Percentiles rank a stretch among this genome's conserved stretches.
Evolutionary conservation across 805 yeast species (phyloP).

Genomic region (Wickerhamiella sergipiensis): DNA sequence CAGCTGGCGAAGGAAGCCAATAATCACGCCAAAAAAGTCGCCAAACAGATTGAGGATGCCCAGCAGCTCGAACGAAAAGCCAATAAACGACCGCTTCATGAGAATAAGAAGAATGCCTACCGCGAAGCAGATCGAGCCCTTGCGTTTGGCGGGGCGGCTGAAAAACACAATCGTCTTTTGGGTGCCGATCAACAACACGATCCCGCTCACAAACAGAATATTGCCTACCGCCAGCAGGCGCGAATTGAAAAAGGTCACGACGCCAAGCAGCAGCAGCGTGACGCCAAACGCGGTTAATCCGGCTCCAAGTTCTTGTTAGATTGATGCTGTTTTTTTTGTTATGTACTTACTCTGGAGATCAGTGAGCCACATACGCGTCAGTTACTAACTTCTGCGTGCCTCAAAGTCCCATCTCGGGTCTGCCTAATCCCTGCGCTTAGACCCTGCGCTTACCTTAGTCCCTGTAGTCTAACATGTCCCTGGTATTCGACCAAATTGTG

Average conservation of each 20-base stretch:
- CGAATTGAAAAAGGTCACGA: conserved; percentile 75
- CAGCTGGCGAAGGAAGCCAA: conserved; percentile 72
- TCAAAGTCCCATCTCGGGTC: too few relatives aligned
- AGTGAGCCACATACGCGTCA: conserved; percentile 23
- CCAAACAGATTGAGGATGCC: conserved; percentile 90
- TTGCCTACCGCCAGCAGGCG: conserved; percentile 86
- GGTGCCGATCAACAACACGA: conserved; percentile 75
- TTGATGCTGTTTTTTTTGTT: background rate
- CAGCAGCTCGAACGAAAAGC: conserved; percentile 70
- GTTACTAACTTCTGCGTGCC: background rate
- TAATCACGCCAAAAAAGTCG: conserved; percentile 81
- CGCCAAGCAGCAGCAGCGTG: conserved; percentile 65
- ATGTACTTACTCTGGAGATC: conserved; percentile 26
- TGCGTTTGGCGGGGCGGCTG: conserved; percentile 70
- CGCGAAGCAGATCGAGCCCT: conserved; percentile 72
- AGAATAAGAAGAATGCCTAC: conserved; percentile 67
- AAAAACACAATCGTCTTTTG: conserved; percentile 71
- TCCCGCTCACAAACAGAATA: conserved; percentile 64
- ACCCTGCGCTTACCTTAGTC: too few relatives aligned
- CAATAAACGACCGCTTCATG: conserved; percentile 62
- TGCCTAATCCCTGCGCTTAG: too few relatives aligned
- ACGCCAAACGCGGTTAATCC: conserved; percentile 71
- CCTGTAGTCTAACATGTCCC: background rate
- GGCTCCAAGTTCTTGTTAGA: conserved; percentile 63
- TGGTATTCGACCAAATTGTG: conserved; percentile 27